phyloP scores from a whole-genome alignment of 768 basidiomycete genomes.

The Gelatoporia subvermispora region DNA sequence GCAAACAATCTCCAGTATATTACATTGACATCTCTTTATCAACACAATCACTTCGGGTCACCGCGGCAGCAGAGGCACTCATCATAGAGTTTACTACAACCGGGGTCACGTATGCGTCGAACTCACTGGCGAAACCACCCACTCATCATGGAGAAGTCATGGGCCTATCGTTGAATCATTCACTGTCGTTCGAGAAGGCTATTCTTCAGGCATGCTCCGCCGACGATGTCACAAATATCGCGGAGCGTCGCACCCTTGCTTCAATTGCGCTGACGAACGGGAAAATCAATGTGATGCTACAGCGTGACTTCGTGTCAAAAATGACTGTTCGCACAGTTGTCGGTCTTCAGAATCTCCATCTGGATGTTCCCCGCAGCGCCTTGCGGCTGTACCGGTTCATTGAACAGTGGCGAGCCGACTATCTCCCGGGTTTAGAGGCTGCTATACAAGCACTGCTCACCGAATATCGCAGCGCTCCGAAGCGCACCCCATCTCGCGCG shows the following conservation, averaged over 20 bases:
- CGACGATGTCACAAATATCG: constrained; percentile 31
- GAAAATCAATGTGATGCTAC: constrained; percentile 41
- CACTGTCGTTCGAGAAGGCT: constrained; percentile 44
- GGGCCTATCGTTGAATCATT: constrained; percentile 43
- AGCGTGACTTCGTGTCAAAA: constrained; percentile 39
- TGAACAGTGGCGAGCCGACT: constrained; percentile 80
- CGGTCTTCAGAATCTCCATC: constrained; percentile 38
- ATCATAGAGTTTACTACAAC: constrained; percentile 54
- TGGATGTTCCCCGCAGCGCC: constrained; percentile 76
- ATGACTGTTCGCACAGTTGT: constrained; percentile 40
- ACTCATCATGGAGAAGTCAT: not conserved
- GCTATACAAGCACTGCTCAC: constrained; percentile 60
- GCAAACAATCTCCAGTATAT: not conserved
- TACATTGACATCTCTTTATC: constrained; percentile 35
- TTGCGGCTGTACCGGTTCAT: constrained; percentile 72
- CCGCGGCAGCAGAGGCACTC: constrained; percentile 67
- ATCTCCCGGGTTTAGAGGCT: constrained; percentile 68
- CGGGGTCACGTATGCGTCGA: constrained; percentile 34
- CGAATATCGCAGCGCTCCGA: constrained; percentile 48
- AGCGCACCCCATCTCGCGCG: constrained; percentile 23
- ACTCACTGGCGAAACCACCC: constrained; percentile 25
- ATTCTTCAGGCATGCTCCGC: constrained; percentile 58
- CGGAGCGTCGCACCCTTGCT: constrained; percentile 53
- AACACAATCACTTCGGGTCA: constrained; percentile 44
- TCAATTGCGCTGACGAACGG: constrained; percentile 47